Percentiles rank a stretch among this genome's conserved stretches.
Evolutionary conservation across 257 asterid genomes (phyloP).

Genomic region (Henckelia pumila): DNA sequence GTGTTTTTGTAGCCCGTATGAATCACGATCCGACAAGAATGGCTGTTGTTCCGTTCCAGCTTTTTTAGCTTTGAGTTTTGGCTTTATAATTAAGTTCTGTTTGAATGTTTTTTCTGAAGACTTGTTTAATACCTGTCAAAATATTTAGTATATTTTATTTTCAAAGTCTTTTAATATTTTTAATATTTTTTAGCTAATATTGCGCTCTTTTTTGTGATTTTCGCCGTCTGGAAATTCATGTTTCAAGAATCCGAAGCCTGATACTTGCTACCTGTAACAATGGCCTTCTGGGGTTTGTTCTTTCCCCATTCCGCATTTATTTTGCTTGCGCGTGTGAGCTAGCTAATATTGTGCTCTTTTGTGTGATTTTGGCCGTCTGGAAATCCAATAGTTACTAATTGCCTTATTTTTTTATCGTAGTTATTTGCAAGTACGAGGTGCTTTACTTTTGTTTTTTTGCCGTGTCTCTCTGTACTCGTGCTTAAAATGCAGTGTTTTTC

Average conservation of each 20-base stretch:
- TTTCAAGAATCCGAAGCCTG: not conserved
- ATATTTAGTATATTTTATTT: too few species aligned
- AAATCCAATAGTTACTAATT: not conserved
- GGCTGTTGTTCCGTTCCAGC: too few species aligned
- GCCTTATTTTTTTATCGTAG: not conserved
- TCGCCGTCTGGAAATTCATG: not conserved
- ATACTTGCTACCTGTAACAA: slow-evolving; percentile 7
- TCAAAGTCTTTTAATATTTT: too few species aligned
- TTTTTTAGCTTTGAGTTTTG: too few species aligned
- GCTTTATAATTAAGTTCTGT: too few species aligned
- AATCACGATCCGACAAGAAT: too few species aligned
- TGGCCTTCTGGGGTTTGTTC: slow-evolving; percentile 70
- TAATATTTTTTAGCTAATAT: too few species aligned
- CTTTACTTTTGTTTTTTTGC: not conserved
- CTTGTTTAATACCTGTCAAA: too few species aligned
- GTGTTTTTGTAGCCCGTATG: too few species aligned
- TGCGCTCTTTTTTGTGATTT: not conserved
- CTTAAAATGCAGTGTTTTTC: not conserved
- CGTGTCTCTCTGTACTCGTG: not conserved
- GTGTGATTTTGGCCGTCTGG: not conserved
- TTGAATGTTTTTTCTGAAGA: too few species aligned
- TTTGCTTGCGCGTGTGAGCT: not conserved
- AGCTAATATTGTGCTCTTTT: not conserved
- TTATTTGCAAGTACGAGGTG: too few species aligned
- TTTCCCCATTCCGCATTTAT: not conserved